Evolutionary conservation across 495 filamentous ascomycete genomes (phyloP), one percentile per base, ranked within the genome.

Genomic region (Penicillium psychrofluorescens): DNA sequence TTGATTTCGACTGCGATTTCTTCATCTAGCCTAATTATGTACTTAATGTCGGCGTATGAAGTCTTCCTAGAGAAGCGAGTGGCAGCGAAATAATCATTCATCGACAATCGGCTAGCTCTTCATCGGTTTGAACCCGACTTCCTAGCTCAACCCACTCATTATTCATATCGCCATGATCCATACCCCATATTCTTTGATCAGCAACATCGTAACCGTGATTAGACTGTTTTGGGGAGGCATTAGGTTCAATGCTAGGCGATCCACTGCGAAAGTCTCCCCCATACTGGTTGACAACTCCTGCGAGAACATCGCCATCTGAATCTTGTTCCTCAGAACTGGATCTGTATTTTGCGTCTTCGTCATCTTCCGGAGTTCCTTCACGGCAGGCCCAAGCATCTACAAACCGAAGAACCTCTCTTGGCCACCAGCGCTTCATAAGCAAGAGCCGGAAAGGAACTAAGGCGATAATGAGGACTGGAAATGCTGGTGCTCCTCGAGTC

Each of bases 341-440:
- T 28, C 22, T n/a, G 8, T 33, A 1, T 9, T 36, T 43, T 40
- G 51, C 51, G 38, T 79, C 73, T 48, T 81, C 76, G 41, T 78
- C 76, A 46, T 78, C 78, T 50, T 84, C 80, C 0, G 76, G 79
- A 1, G 74, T 80, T 1, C 83, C 81, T 40, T 80, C 74, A 28
- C 75, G 71, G 59, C 83, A 86, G n/a, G 83, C 80, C 83, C 83
- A 85, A 4, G 72, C 71, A 59, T 87, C 80, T 6, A 87, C 81
- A 61, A 74, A 80, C 34, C 73, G 61, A 40, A 86, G 67, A 6
- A 74, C 75, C 43, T 84, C 80, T 34, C 72, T 67, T 2, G 64
- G 69, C 81, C 81, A 86, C 45, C 80, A 67, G 22, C 59, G 65
- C 43, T 81, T 83, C 81, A 86, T 86, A 1, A 85, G 30, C 8